These are phyloP conservation scores for Puccinia novopanici DNA, from an alignment of 1,284 basidiomycete genomes.

Conservation along the genomic window DNA sequence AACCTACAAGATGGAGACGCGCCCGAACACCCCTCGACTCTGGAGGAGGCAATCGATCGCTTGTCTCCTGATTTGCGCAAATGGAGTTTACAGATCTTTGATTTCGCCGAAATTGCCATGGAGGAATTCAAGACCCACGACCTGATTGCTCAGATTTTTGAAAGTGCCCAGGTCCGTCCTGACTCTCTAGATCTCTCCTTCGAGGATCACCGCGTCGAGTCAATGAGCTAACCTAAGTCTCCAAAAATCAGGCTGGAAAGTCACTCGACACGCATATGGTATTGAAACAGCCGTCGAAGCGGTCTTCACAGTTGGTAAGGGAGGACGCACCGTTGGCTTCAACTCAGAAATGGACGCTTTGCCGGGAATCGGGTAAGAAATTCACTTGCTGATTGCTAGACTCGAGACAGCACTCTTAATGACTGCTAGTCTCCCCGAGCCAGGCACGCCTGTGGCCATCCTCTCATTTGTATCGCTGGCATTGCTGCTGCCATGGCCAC, in stretches of 20 bases:
- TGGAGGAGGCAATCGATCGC: slow-evolving; percentile 28
- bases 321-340: slow-evolving; percentile 64
- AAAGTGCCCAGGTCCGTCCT: slow-evolving; percentile 51
- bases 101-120: slow-evolving; percentile 52
- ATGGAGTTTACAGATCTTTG: slow-evolving; percentile 51
- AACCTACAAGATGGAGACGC: slow-evolving; percentile 17
- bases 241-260: slow-evolving; percentile 54
- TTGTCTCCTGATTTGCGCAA: slow-evolving; percentile 21
- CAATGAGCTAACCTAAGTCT: background rate
- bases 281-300: slow-evolving; percentile 73
- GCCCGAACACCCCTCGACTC: slow-evolving; percentile 8
- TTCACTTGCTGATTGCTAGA: background rate
- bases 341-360: slow-evolving; percentile 75
- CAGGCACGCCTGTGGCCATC: slow-evolving; percentile 63
- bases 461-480: slow-evolving; percentile 78
- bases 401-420: background rate
- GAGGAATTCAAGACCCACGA: slow-evolving; percentile 55
- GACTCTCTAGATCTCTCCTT: slow-evolving; percentile 32
- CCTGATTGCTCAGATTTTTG: slow-evolving; percentile 56
- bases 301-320: slow-evolving; percentile 62
- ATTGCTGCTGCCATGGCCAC: slow-evolving; percentile 74
- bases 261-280: slow-evolving; percentile 57
- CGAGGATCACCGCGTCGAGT: too few relatives aligned
- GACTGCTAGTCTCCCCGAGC: background rate
- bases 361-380: slow-evolving; percentile 70